Base-by-base conservation (phyloP, 2,329 filamentous ascomycete genomes). In the Phialophora expanda region DNA sequence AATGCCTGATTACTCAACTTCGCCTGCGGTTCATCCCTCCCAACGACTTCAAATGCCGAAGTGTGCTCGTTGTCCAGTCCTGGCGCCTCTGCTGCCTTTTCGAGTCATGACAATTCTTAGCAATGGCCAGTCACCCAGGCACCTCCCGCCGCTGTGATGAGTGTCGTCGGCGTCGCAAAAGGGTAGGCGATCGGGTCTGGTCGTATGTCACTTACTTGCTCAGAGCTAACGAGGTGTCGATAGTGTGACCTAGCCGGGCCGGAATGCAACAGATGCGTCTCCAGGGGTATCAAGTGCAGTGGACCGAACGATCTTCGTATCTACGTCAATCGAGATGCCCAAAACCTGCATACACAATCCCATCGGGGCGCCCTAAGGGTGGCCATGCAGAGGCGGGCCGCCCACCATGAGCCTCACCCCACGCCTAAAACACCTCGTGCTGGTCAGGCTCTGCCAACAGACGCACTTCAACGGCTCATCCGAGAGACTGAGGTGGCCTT, bases 111-210 rank as follows among this genome's bases (percentile, higher is more conserved):
- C 28, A 28, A 9, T 11, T 11, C 12, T 14, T 5, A 22, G 12
- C 51, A 22, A 62, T 62, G 59, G 50, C 50, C 34, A 62, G 51
- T 56, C 26, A 48, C 9, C 59, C 50, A 8, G 59, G 50, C 9
- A 62, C 38, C 20, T 56, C 59, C 24, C 50, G 59, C n/a, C 32
- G 59, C 12, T 56, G 59, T 32, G 32, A 56, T 14, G 34, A 56
- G 26, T 62, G 59, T 55, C 59, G 59, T 34, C 50, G 51, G 4
- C 51, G 59, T 11, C 50, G 59, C 32, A 62, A 56, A 20, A 56
- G 56, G 59, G 50, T 22, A 55, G 3, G 32, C 22, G 26, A 1
- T 38, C 30, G 4, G 6, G 17, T 20, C n/a, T 22, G 6, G 12
- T 22, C 24, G n/a, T 9, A 20, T 7, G 11, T 8, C 14, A 12